These are phyloP conservation scores for Calonectria pauciramosa DNA, from an alignment of 2,329 filamentous ascomycete genomes.

Conservation along the genomic window DNA sequence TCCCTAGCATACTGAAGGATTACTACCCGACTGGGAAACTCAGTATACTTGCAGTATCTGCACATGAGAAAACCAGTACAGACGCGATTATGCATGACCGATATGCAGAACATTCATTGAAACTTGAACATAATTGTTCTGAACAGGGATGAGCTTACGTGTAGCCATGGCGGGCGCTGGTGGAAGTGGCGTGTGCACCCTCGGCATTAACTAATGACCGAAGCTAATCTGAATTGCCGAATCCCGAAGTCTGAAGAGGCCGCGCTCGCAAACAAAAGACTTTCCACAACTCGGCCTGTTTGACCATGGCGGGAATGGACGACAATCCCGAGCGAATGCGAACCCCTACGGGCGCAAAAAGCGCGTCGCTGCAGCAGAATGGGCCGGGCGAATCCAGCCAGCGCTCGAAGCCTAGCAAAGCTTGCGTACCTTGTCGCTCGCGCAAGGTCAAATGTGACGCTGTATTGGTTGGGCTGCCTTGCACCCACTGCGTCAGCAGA, in stretches of 20 bases:
- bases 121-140: too few relatives aligned
- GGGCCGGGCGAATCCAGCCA: background rate
- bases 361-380: background rate
- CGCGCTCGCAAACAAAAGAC: background rate
- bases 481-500: conserved; percentile 31
- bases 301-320: background rate
- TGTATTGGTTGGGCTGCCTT: conserved; percentile 27
- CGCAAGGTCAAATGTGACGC: conserved; percentile 41
- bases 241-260: background rate
- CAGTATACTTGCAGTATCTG: too few relatives aligned
- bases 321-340: background rate
- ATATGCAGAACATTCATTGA: too few relatives aligned
- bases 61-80: too few relatives aligned
- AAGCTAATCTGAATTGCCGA: background rate
- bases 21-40: too few relatives aligned
- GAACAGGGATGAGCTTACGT: too few relatives aligned
- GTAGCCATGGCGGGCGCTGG: background rate
- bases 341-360: background rate
- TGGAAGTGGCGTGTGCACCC: background rate
- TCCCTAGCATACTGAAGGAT: too few relatives aligned
- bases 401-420: conserved; percentile 31
- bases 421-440: conserved; percentile 33
- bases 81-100: too few relatives aligned
- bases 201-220: background rate
- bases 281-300: background rate